phyloP scores from a whole-genome alignment of 2,329 filamentous ascomycete species.

The Penicillium sumatraense region DNA sequence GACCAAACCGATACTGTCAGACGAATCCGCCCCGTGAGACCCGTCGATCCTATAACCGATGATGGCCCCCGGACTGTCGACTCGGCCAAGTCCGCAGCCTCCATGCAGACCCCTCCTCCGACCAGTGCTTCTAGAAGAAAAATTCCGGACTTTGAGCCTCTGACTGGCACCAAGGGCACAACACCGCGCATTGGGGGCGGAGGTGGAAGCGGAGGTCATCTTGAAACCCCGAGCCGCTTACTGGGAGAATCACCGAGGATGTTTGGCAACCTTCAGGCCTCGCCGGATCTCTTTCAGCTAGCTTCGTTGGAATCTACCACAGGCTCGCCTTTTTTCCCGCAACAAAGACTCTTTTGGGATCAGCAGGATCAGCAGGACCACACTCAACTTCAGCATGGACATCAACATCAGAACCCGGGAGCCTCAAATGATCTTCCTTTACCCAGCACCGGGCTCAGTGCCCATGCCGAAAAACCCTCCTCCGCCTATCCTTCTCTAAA shows the following conservation, averaged over 20 bases:
- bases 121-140: slow-evolving; percentile 61
- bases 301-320: slow-evolving; percentile 56
- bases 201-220: slow-evolving; percentile 30
- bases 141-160: slow-evolving; percentile 38
- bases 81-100: slow-evolving; percentile 48
- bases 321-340: slow-evolving; percentile 62
- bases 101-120: slow-evolving; percentile 66
- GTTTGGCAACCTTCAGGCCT: slow-evolving; percentile 60
- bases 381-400: slow-evolving; percentile 19
- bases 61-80: slow-evolving; percentile 39
- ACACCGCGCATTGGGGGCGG: slow-evolving; percentile 23
- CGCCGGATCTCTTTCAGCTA: slow-evolving; percentile 61
- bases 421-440: slow-evolving; percentile 20
- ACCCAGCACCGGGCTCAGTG: slow-evolving; percentile 15
- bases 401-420: slow-evolving; percentile 11
- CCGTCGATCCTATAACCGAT: slow-evolving; percentile 30
- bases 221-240: slow-evolving; percentile 51
- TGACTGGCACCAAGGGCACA: slow-evolving; percentile 24
- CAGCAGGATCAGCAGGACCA: slow-evolving; percentile 48
- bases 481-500: slow-evolving; percentile 21
- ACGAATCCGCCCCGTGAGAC: slow-evolving; percentile 35
- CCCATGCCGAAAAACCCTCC: slow-evolving; percentile 26
- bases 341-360: slow-evolving; percentile 58
- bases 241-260: slow-evolving; percentile 52
- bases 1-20: slow-evolving; percentile 41